Base-by-base conservation (phyloP, 2,329 filamentous ascomycete genomes). In the Hymenoscyphus linearis region DNA sequence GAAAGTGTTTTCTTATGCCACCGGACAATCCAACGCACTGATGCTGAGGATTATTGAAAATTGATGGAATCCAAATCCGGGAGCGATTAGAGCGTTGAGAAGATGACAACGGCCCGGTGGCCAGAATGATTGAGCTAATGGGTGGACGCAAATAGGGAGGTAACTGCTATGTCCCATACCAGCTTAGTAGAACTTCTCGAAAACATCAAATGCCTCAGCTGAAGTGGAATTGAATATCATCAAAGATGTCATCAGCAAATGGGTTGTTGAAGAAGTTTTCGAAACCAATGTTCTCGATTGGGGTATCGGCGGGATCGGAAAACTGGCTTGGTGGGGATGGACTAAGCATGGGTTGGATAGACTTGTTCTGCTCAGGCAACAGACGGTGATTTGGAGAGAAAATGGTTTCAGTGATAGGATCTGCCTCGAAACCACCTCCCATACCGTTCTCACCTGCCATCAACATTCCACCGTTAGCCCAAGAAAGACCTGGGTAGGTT, bases 31-130 rank as follows among this genome's bases (percentile, higher is more conserved):
- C 44, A 50, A 50, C 18, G 22, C 44, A 18, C 18, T 25, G 18
- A 50, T 50, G 44, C 25, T 1, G n/a, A 22, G 18, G 18, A 25
- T 34, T 58, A 52, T 52, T 27, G 35, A 52, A 52, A 58, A 53
- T 27, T 3, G 22, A 18, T 40, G 44, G 52, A 12, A 26, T 58
- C 57, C 57, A 50, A 53, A 53, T 40, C 36, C 57, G 35, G 52
- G 52, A 35, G 36, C 55, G 50, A 59, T 34, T 55, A 47, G 56
- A 1, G 47, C 52, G 44, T 4, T 40, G 56, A 27, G 36, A 27
- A 52, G 47, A 53, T 26, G 44, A 36, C 18, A 40, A 16, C 12
- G 57, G 27, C 57, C 26, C 31, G 26, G 25, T 12, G 50, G 35
- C 18, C 52, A 59, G 18, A 54, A 18, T 18, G 22, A 34, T 53